These are phyloP conservation scores for Gaeumannomyces tritici DNA, from an alignment of 2,329 filamentous ascomycete species.

Conservation along the genomic window DNA sequence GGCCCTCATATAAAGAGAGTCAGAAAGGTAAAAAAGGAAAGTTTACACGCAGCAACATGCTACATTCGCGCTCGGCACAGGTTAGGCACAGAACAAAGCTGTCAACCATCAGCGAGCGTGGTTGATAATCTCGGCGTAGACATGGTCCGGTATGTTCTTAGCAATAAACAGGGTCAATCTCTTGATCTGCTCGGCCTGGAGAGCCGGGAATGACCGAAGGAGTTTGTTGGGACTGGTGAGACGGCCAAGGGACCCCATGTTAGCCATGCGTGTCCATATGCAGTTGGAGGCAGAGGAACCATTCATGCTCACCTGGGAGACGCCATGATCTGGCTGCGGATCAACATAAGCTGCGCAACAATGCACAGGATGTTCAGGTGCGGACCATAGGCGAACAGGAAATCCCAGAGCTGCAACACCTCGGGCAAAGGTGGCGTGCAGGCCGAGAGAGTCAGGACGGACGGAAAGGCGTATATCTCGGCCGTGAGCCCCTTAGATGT, in stretches of 20 bases:
- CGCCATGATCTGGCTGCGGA: constrained; percentile 73
- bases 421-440: constrained; percentile 93
- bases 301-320: constrained; percentile 60
- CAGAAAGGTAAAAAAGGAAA: not conserved
- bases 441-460: constrained; percentile 86
- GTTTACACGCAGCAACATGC: not conserved
- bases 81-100: not conserved
- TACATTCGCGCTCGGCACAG: not conserved
- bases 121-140: constrained; percentile 81
- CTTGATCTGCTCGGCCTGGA: constrained; percentile 78
- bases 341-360: constrained; percentile 84
- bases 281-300: not conserved
- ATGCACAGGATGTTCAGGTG: constrained; percentile 96
- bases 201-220: constrained; percentile 73
- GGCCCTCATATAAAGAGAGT: not conserved
- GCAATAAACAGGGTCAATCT: constrained; percentile 78
- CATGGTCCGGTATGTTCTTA: constrained; percentile 78
- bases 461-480: constrained; percentile 93
- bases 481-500: constrained; percentile 81
- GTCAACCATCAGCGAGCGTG: constrained; percentile 61
- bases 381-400: constrained; percentile 88
- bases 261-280: no score
- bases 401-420: constrained; percentile 91
- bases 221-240: constrained; percentile 74
- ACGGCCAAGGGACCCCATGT: no score